Percentiles rank a stretch among this genome's conserved stretches.
Conservation (phyloP, 2,329 filamentous ascomycete species). For the Epichloe gansuensis region DNA sequence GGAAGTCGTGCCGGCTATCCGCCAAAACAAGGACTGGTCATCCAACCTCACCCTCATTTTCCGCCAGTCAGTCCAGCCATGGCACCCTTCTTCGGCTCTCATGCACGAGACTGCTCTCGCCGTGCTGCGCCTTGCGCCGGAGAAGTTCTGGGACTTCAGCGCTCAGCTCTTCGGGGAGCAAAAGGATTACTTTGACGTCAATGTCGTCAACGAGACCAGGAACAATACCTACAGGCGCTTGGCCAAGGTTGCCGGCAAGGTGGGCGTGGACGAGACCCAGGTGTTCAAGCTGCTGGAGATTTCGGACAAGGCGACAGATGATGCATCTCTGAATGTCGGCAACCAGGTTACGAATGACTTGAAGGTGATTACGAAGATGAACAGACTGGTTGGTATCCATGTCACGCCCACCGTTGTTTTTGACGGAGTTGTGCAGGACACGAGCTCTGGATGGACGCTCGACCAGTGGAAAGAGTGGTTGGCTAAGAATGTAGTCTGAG, state of each 20-base stretch:
- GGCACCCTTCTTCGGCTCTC: constrained; percentile 80
- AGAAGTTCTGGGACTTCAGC: constrained; percentile 72
- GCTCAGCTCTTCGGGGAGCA: constrained; percentile 54
- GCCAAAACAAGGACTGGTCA: constrained; percentile 42
- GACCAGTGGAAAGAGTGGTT: constrained; percentile 84
- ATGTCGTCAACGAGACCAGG: constrained; percentile 68
- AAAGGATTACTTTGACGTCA: constrained; percentile 71
- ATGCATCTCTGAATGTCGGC: constrained; percentile 62
- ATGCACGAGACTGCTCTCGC: constrained; percentile 76
- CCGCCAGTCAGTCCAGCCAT: constrained; percentile 85
- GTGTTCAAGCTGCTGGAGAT: constrained; percentile 61
- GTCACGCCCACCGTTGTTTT: constrained; percentile 86
- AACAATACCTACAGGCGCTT: constrained; percentile 76
- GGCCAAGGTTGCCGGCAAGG: constrained; percentile 56
- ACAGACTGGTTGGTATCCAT: constrained; percentile 70
- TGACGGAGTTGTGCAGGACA: constrained; percentile 71
- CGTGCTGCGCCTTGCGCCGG: constrained; percentile 57
- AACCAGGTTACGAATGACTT: constrained; percentile 77
- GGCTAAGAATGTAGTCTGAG: constrained; percentile 35
- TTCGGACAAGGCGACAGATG: constrained; percentile 50
- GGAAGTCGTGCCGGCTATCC: constrained; percentile 52
- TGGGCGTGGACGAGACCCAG: constrained; percentile 58
- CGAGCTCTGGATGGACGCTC: constrained; percentile 65
- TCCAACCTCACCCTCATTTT: constrained; percentile 62
- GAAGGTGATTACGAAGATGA: constrained; percentile 71